Evolutionary conservation across 2,329 filamentous ascomycete species (phyloP), one percentile per base, ranked within the genome.

Genomic region (Diplodia corticola): DNA sequence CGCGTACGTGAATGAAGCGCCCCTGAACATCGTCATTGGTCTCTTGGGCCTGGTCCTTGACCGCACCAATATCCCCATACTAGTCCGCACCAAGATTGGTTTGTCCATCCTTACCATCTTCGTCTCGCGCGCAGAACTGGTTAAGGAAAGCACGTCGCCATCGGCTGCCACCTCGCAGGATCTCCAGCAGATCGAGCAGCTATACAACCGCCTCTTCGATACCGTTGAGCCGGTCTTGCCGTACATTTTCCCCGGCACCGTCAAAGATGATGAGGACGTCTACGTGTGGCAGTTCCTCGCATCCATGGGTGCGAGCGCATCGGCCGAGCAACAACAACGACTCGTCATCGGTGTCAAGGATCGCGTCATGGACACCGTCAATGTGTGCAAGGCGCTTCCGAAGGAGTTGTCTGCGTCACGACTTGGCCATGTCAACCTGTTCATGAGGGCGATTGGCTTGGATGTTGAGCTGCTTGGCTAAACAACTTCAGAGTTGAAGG

Each of bases 231-330:
- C 91, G 1, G 89, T 89, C 6, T 85, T 98, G 54, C 89, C 90
- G 13, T 86, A 90, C 72, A 89, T 97, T 69, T 99, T 99, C 86
- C 93, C 94, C 0, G 91, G 91, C 22, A 90, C 90, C n/a, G 91
- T 96, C 73, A 93, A 92, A 70, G 89, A 91, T 7, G 91, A 91
- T 59, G 93, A 97, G 71, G 95, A 99, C 74, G 90, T 97, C 74
- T 96, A 98, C 74, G 92, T 98, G 46, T 99, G 95, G 95, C 94
- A 98, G 79, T 96, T 98, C 77, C 85, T 99, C 70, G 95, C 95
- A 9, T 93, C 94, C 13, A 92, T 97, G 79, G 95, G 95, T 69
- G 95, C 97, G 70, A 93, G 92, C 61, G 94, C 95, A 37, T 93
- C 88, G 74, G 92, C 93, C 15, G 93, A 97, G 71, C 95, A 99